Base-by-base conservation (phyloP, 331 rosid species). In the Malus hybrid region DNA sequence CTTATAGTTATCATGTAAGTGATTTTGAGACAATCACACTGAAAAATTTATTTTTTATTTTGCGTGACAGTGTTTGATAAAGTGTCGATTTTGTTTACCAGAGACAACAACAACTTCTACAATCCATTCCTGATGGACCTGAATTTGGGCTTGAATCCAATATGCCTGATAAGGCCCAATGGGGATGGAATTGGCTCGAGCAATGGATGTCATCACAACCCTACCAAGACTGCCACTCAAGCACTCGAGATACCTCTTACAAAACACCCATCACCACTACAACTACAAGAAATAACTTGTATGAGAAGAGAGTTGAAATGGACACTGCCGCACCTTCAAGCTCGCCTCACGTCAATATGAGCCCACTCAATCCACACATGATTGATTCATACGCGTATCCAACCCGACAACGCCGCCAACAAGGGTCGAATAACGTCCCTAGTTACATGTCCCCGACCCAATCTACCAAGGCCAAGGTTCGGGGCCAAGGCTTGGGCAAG, bases 121-220 rank as follows among this genome's bases (percentile, higher is more conserved):
- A 78, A 6, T 20, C 86, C 1, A 77, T 75, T 10, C 78, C 75
- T 13, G 57, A 42, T 34, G 82, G 46, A 12, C 78, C 75, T 16
- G 88, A 83, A 9, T 67, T 77, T 67, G 86, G 77, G 70, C 70
- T 72, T 29, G 74, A 79, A 53, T 62, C 16, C 24, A 61, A 60
- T 14, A 86, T 76, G 52, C 70, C 52, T 1, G 95, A 86, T 14
- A 84, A 82, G 68, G 81, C 83, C 36, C 89, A 90, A 30, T 64
- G 89, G 88, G 95, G 89, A 64, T 92, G 99, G 96, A 89, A 88
- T 77, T 92, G 96, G 97, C 86, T 94, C 16, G 97, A 94, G 62
- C 81, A 85, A 55, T 94, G 96, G 97, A 94, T 88, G 97, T 85
- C 87, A 7, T 81, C 92, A 11, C 91, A 90, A 26, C 88, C 90